phyloP scores from a whole-genome alignment of 2,329 filamentous ascomycete genomes.

The Emericellopsis atlantica region DNA sequence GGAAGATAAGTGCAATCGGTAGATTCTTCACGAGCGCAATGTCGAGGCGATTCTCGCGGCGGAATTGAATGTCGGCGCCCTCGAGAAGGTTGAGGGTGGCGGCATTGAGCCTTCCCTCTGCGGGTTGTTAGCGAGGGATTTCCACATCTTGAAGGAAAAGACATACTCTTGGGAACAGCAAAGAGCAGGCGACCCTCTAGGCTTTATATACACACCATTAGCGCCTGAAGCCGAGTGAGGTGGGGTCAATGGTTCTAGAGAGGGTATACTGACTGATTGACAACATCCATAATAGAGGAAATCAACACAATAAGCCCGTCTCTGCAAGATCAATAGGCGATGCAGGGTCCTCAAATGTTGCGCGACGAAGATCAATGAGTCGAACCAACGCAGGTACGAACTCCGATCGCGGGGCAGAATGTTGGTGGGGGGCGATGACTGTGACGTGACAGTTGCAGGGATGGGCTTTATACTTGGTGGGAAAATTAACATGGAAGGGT shows the following conservation, averaged over 20 bases:
- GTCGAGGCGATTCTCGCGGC: constrained; percentile 86
- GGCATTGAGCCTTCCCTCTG: constrained; percentile 88
- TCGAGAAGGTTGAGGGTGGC: constrained; percentile 80
- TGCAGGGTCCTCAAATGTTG: not conserved
- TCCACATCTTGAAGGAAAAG: constrained; percentile 1
- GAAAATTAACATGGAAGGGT: too few relatives aligned
- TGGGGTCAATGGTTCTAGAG: not conserved
- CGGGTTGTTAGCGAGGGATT: constrained; percentile 5
- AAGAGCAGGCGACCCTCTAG: constrained; percentile 89
- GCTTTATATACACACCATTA: constrained; percentile 28
- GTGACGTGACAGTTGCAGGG: too few relatives aligned
- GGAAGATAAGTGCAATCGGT: constrained; percentile 88
- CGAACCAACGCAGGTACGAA: too few relatives aligned
- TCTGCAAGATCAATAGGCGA: too few relatives aligned
- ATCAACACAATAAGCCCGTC: too few relatives aligned
- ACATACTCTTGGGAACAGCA: constrained; percentile 94
- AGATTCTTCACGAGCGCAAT: constrained; percentile 97
- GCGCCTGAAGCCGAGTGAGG: not conserved
- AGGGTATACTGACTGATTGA: constrained; percentile 38
- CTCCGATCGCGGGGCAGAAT: not conserved
- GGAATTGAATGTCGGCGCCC: constrained; percentile 93
- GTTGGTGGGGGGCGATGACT: too few relatives aligned
- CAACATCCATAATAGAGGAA: constrained; percentile 38
- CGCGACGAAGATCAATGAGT: not conserved
- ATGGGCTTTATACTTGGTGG: too few relatives aligned